Evolutionary conservation across 2,329 filamentous ascomycete species (phyloP).

Genomic region (Rutstroemia sp.): DNA sequence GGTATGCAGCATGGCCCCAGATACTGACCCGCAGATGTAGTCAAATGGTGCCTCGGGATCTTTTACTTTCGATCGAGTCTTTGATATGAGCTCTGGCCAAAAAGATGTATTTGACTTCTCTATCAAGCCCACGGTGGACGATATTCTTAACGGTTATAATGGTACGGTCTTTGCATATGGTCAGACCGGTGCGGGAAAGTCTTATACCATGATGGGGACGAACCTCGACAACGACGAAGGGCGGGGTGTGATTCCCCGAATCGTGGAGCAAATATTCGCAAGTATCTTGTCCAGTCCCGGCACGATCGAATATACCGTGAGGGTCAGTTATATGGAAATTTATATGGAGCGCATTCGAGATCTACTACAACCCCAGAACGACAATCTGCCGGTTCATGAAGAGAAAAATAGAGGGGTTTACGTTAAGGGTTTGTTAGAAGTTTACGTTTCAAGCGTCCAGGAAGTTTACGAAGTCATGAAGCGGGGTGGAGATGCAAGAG

Average conservation of each 20-base stretch:
- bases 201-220: constrained; percentile 97
- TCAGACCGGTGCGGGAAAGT: constrained; percentile 97
- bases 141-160: constrained; percentile 98
- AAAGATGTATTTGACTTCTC: constrained; percentile 97
- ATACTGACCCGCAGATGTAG: constrained; percentile 39
- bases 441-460: constrained; percentile 90
- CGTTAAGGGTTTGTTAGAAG: constrained; percentile 88
- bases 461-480: constrained; percentile 97
- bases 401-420: constrained; percentile 95
- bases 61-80: constrained; percentile 97
- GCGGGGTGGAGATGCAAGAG: constrained; percentile 78
- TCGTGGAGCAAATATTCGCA: constrained; percentile 94
- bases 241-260: constrained; percentile 92
- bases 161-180: constrained; percentile 98
- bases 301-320: constrained; percentile 97
- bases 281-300: constrained; percentile 87
- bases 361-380: constrained; percentile 84
- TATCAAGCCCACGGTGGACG: constrained; percentile 90
- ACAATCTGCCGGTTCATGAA: constrained; percentile 95
- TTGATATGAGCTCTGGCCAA: constrained; percentile 88
- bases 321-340: constrained; percentile 99
- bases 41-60: constrained; percentile 74
- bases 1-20: neutral
- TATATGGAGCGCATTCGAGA: constrained; percentile 99
- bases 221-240: constrained; percentile 86